These are phyloP conservation scores for Syzygium syzygioides DNA, from an alignment of 441 rosid species.

Conservation along the genomic window DNA sequence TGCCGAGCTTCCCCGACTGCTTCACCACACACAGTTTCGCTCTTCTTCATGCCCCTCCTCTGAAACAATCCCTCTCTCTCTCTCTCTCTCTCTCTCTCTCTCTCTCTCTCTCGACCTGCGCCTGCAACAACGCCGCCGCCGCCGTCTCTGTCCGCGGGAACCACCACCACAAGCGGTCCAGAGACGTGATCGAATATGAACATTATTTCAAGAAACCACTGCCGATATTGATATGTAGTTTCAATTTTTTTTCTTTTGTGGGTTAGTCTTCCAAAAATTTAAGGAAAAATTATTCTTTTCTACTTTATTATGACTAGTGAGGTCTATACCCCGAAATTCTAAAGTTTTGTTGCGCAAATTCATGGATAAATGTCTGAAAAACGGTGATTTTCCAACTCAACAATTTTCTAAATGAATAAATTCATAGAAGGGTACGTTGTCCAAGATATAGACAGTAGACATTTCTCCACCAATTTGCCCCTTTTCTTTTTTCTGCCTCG, in stretches of 20 bases:
- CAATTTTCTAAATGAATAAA: not conserved
- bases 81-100: too few relatives aligned
- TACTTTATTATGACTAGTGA: not conserved
- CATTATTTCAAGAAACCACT: too few relatives aligned
- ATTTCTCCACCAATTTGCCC: too few relatives aligned
- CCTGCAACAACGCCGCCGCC: too few relatives aligned
- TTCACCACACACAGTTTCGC: too few relatives aligned
- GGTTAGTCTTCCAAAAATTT: not conserved
- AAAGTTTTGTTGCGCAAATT: not conserved
- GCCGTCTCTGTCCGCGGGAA: not conserved
- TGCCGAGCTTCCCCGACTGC: constrained; percentile 21
- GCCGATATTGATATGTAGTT: too few relatives aligned
- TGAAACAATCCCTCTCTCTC: too few relatives aligned
- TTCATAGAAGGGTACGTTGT: too few relatives aligned
- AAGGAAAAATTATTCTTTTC: not conserved
- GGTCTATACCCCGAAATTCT: not conserved
- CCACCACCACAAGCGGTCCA: not conserved
- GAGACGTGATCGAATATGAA: not conserved
- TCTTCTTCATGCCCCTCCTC: too few relatives aligned
- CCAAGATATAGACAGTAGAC: too few relatives aligned
- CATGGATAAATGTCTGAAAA: too few relatives aligned
- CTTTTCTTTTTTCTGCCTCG: not conserved
- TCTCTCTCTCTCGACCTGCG: too few relatives aligned
- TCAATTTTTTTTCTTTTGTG: not conserved
- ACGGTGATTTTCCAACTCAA: not conserved